Evolutionary conservation across 805 yeast genomes (phyloP).

Genomic region (Starmerella powellii): DNA sequence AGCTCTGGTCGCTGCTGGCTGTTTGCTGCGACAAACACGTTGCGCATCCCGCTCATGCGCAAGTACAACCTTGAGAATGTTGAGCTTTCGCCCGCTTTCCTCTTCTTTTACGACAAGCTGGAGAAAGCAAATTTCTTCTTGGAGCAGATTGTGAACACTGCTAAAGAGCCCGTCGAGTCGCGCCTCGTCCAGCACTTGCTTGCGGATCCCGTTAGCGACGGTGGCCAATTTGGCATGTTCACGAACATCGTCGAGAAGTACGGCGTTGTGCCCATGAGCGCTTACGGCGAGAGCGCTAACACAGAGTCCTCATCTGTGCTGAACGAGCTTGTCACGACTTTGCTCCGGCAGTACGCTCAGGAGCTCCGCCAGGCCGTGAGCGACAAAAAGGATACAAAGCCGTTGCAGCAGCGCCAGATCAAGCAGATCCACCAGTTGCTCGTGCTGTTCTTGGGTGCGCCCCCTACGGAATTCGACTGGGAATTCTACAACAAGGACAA

Average conservation of each 20-base stretch:
- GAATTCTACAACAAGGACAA: slow-evolving; percentile 65
- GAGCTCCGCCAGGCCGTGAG: slow-evolving; percentile 41
- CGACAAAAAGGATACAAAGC: slow-evolving; percentile 33
- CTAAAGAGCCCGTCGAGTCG: slow-evolving; percentile 52
- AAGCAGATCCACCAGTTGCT: slow-evolving; percentile 53
- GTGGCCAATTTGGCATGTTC: slow-evolving; percentile 84
- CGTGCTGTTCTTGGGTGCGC: slow-evolving; percentile 60
- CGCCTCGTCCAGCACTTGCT: slow-evolving; percentile 57
- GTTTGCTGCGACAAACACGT: slow-evolving; percentile 67
- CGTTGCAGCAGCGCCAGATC: slow-evolving; percentile 35
- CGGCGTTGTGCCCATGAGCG: slow-evolving; percentile 63
- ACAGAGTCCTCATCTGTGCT: slow-evolving; percentile 41
- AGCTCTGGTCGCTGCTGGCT: slow-evolving; percentile 80
- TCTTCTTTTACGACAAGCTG: slow-evolving; percentile 75
- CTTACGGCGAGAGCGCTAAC: slow-evolving; percentile 57
- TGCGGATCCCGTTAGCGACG: slow-evolving; percentile 59
- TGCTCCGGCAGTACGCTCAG: slow-evolving; percentile 69
- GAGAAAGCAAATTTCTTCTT: slow-evolving; percentile 74
- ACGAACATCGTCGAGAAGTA: slow-evolving; percentile 65
- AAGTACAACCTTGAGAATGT: slow-evolving; percentile 53
- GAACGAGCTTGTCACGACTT: slow-evolving; percentile 53
- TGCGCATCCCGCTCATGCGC: slow-evolving; percentile 51
- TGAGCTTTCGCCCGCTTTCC: slow-evolving; percentile 65
- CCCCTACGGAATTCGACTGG: slow-evolving; percentile 68
- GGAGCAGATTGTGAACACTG: slow-evolving; percentile 63